phyloP scores from a whole-genome alignment of 164 flowering plant species.

The Euptelea pleiosperma region DNA sequence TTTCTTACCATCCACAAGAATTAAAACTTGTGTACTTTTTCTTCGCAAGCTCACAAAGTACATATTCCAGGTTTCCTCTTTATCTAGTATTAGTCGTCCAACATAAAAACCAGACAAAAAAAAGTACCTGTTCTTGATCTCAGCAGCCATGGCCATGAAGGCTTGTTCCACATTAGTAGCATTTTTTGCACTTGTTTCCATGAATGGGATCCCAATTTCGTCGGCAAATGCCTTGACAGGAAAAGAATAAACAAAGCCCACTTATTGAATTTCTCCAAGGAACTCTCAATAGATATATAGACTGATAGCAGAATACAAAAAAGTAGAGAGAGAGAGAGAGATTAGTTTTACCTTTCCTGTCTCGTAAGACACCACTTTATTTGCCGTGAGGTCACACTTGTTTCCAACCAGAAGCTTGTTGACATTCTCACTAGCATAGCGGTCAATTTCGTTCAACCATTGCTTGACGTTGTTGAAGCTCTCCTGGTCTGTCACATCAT shows the following conservation, averaged over 20 bases:
- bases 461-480: conserved; percentile 87
- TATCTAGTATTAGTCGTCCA: no score
- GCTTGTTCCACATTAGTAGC: conserved; percentile 57
- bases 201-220: conserved; percentile 54
- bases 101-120: no score
- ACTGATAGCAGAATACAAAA: no score
- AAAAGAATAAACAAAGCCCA: neutral
- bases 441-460: conserved; percentile 74
- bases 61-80: no score
- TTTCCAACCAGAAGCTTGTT: conserved; percentile 75
- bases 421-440: conserved; percentile 52
- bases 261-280: neutral
- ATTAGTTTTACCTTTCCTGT: conserved; percentile 36
- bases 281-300: neutral
- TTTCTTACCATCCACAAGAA: no score
- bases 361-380: conserved; percentile 45
- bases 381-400: conserved; percentile 67
- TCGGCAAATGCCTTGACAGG: conserved; percentile 50
- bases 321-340: neutral
- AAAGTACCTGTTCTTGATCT: conserved; percentile 46
- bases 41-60: no score
- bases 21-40: no score
- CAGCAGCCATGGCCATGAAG: conserved; percentile 58
- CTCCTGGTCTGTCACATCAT: conserved; percentile 84
- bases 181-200: conserved; percentile 60